A percentile compares a stretch with the other conserved stretches of the same genome.
Evolutionary conservation across 2,329 filamentous ascomycete species (phyloP).

Genomic region (Colletotrichum gloeosporioides): DNA sequence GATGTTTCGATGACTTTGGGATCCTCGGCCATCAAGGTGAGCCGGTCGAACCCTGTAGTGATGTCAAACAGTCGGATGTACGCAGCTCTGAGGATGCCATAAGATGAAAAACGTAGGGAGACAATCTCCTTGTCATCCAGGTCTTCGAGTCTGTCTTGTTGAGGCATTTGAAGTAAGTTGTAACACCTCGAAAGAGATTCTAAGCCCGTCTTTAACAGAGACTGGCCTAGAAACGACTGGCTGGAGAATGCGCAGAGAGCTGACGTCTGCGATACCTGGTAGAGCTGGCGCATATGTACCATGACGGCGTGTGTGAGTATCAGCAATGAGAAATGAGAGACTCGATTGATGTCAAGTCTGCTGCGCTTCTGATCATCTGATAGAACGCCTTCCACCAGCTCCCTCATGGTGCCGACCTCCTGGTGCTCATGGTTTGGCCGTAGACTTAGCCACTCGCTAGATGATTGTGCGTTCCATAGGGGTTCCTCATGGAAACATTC

Average conservation of each 20-base stretch:
- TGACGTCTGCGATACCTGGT: neutral
- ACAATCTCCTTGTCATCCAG: neutral
- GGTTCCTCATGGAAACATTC: neutral
- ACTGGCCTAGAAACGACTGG: neutral
- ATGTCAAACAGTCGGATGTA: neutral
- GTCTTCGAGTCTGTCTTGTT: neutral
- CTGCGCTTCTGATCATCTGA: neutral
- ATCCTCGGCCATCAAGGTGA: neutral
- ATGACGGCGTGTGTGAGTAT: neutral
- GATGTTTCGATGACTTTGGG: neutral
- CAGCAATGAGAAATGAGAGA: neutral
- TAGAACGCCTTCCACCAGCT: neutral
- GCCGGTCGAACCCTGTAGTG: neutral
- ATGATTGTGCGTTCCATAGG: neutral
- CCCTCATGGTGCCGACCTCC: neutral
- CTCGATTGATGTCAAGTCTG: neutral
- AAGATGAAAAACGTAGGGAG: neutral
- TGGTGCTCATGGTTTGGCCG: neutral
- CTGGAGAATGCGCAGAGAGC: neutral
- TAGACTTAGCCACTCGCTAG: neutral
- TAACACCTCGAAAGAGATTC: neutral
- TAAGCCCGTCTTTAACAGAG: neutral
- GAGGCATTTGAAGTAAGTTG: neutral
- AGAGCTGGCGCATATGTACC: neutral
- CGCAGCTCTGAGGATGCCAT: neutral